Evolutionary conservation across 805 yeast species (phyloP).

Genomic region (Clavispora carvajalis): DNA sequence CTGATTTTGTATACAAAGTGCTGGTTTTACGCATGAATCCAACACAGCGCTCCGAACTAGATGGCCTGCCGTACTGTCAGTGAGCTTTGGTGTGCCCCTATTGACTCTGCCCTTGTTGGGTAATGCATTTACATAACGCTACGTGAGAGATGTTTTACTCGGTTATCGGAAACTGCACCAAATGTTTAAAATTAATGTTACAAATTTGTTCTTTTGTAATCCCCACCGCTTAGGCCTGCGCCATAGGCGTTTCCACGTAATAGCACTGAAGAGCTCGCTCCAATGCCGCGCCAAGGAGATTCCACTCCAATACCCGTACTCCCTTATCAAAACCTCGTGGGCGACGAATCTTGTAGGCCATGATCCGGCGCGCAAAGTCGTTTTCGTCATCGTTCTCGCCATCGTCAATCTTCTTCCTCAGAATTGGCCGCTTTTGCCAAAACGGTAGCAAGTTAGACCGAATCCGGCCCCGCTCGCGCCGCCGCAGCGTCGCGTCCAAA

Average conservation of each 20-base stretch:
- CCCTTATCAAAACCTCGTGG: slow-evolving; percentile 69
- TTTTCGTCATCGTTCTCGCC: slow-evolving; percentile 32
- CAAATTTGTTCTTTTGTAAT: neutral
- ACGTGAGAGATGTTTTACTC: no score
- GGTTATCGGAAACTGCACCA: no score
- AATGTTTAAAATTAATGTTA: no score
- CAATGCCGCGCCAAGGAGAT: slow-evolving; percentile 52
- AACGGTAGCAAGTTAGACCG: slow-evolving; percentile 63
- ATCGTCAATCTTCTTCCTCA: slow-evolving; percentile 34
- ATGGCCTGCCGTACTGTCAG: no score
- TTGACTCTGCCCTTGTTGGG: no score
- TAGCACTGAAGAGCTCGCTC: slow-evolving; percentile 62
- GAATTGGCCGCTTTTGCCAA: slow-evolving; percentile 58
- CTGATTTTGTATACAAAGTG: no score
- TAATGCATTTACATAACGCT: no score
- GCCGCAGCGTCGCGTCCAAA: slow-evolving; percentile 44
- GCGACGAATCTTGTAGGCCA: slow-evolving; percentile 56
- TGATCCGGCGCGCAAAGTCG: slow-evolving; percentile 59
- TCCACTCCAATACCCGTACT: slow-evolving; percentile 59
- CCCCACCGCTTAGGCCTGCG: neutral
- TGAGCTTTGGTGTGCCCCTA: no score
- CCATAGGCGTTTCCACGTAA: slow-evolving; percentile 49
- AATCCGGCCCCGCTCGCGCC: slow-evolving; percentile 62
- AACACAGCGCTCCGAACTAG: no score
- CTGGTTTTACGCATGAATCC: no score